Evolutionary conservation across 1,139 yeast species (phyloP).

Genomic region (Saccharomyces hybrid): DNA sequence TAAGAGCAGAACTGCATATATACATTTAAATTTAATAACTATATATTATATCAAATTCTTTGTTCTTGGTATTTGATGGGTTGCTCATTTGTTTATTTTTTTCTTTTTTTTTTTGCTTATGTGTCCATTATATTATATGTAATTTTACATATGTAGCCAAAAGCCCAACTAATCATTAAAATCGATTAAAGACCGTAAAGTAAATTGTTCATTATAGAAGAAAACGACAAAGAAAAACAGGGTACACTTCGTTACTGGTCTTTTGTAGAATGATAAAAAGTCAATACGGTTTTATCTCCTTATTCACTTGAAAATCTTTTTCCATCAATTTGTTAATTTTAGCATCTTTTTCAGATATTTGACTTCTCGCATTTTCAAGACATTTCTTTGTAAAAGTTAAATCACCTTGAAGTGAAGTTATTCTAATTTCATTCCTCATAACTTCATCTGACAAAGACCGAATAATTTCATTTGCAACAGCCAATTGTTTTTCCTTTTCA

Average conservation of each 20-base stretch:
- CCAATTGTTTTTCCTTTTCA: slow-evolving; percentile 8
- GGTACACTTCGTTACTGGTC: background rate
- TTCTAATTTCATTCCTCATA: slow-evolving; percentile 15
- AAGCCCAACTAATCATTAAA: background rate
- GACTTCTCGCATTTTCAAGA: slow-evolving; percentile 1
- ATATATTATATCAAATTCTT: background rate
- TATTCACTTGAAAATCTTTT: background rate
- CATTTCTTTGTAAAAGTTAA: slow-evolving; percentile 7
- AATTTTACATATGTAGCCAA: background rate
- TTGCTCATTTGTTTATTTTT: background rate
- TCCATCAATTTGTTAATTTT: background rate
- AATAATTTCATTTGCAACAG: slow-evolving; percentile 7
- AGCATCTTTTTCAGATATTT: slow-evolving; percentile 3
- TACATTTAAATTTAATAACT: background rate
- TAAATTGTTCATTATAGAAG: background rate
- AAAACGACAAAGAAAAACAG: background rate
- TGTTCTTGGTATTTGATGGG: background rate
- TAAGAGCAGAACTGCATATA: background rate
- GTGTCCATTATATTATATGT: background rate
- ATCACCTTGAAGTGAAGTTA: slow-evolving; percentile 15
- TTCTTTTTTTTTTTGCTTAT: background rate
- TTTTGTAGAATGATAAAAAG: background rate
- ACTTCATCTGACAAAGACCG: slow-evolving; percentile 13
- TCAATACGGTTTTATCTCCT: background rate
- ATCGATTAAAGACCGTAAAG: background rate